Base-by-base conservation (phyloP, 768 basidiomycete genomes). In the Kwoniella mangroviensis region DNA sequence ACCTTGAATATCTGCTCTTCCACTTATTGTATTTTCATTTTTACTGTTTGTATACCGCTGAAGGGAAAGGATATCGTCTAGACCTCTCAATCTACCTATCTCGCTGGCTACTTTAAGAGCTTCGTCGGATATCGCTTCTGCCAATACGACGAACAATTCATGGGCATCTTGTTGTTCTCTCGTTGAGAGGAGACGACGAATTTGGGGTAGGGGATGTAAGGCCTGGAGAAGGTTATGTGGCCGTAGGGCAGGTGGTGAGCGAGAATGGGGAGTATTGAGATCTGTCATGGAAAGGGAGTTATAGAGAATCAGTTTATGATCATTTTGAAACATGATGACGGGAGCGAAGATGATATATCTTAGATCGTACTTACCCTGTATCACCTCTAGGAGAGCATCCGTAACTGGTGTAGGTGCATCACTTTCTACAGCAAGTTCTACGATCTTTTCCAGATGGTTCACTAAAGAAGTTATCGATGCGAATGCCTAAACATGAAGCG, bases 151-250 rank as follows among this genome's bases (percentile, higher is more conserved):
- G 84, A 97, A 98, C n/a, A 98, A 87, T 80, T 98, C 96, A 79
- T 98, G 96, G 4, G 96, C 96, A 81, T 98, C 96, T 84, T 98
- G 96, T 81, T 98, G 96, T 80, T 97, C 94, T 13, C 93, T 90
- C 1, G 93, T 93, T 73, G 89, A 88, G 82, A 96, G 87, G 87
- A 80, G 74, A 21, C 80, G 68, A 10, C 77, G 81, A 40, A 72
- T 85, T 78, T 65, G 76, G 10, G 72, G 86, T 81, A 77, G 86
- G 22, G 85, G 81, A 19, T 89, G 88, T 40, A 95, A 86, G 3
- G 89, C 90, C 19, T 86, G 82, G 56, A 95, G 91, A 67, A 96
- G 88, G 45, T 86, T 86, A 55, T 88, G 79, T 0, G 93, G 94
- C 1, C 92, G 88, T 41, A 94, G 86, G 40, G 91, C 86, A 56